phyloP scores from a whole-genome alignment of 176 grass and related monocot genomes.

The Oryza glumipatula region DNA sequence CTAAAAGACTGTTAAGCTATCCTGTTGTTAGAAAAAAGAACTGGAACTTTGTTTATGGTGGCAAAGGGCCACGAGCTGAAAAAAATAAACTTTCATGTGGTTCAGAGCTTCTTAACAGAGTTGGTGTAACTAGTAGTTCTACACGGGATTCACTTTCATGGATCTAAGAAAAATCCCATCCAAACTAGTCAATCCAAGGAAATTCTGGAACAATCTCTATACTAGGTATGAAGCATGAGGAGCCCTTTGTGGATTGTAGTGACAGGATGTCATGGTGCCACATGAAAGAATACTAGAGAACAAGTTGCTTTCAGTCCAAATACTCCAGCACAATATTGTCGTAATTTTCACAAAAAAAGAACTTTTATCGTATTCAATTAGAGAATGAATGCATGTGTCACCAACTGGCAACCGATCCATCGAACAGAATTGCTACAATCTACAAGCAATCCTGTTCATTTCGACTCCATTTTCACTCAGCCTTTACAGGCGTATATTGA shows the following conservation, averaged over 20 bases:
- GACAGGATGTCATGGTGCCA: neutral
- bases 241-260: neutral
- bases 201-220: neutral
- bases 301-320: neutral
- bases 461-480: neutral
- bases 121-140: neutral
- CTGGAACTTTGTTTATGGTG: neutral
- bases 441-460: neutral
- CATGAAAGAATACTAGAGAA: neutral
- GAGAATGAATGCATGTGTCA: neutral
- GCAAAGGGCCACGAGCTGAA: neutral
- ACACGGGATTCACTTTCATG: neutral
- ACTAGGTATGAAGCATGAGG: neutral
- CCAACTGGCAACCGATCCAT: neutral
- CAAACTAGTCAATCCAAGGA: neutral
- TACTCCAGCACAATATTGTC: neutral
- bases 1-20: neutral
- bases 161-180: neutral
- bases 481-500: neutral
- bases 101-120: neutral
- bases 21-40: neutral
- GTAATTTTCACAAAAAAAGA: neutral
- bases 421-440: neutral
- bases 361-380: neutral
- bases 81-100: neutral